Base-by-base conservation (phyloP, 345 rosid species). In the Cardamine resedifolia region DNA sequence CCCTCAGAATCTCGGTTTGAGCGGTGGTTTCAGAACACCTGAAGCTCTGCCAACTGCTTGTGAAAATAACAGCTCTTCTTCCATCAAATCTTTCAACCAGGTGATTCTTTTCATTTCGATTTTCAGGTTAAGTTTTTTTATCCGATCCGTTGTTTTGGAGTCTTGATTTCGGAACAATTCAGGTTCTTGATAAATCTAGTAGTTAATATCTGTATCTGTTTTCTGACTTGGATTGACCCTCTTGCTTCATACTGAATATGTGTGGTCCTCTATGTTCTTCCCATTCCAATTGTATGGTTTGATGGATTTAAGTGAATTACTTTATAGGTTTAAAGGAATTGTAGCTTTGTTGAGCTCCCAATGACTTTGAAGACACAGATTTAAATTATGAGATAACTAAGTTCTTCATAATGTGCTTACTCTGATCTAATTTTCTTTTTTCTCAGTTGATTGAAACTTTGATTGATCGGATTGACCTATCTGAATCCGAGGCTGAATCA, bases 401-500 rank as follows among this genome's bases (percentile, higher is more conserved):
- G 26, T 62, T 44, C 19, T 61, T 60, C 64, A 52, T 63, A 9
- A 47, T 12, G 16, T 47, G 8, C 36, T 68, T 63, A 10, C 27
- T 70, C 47, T 76, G 61, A n/a, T 74, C 16, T 39, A 3, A n/a
- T n/a, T 8, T 20, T 4, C 7, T 14, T 16, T 33, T 14, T 36
- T 24, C 18, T 66, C 71, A 88, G 92, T 56, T 88, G 83, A 88
- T 91, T 43, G 94, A 87, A 74, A 61, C 83, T 36, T 72, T 94
- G 82, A 85, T 90, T 62, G 69, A 81, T 57, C 76, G 88, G 57
- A 85, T 83, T 74, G 88, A 96, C 78, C 78, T 92, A 31, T 82
- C 96, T 30, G 95, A 88, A 79, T 64, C 82, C 3, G 95, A 92
- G 59, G 88, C 98, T 12, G 95, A 88, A 78, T 83, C 86, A 1